Percentiles rank a stretch among this genome's conserved stretches.
These are phyloP conservation scores for Penicillium angulare DNA, from an alignment of 495 filamentous ascomycete species.

Conservation along the genomic window DNA sequence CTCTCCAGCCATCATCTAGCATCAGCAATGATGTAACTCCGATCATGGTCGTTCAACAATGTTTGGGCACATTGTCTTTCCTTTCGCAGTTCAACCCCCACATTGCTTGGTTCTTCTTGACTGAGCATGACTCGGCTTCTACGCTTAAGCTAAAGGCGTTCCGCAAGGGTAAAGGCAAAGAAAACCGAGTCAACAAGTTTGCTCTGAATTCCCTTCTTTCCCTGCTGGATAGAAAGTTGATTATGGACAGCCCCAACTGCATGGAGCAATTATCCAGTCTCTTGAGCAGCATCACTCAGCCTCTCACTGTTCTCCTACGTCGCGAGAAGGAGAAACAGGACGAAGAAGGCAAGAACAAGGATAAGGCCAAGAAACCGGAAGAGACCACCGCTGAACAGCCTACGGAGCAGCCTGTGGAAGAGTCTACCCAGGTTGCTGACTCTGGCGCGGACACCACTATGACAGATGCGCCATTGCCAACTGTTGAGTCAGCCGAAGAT, in stretches of 20 bases:
- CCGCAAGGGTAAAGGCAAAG: conserved; percentile 86
- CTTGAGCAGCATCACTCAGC: conserved; percentile 83
- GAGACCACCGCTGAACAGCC: conserved; percentile 23
- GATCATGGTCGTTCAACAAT: conserved; percentile 93
- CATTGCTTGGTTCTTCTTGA: conserved; percentile 89
- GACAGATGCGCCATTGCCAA: conserved; percentile 40
- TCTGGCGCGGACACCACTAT: conserved; percentile 39
- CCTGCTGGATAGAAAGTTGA: conserved; percentile 83
- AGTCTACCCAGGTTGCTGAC: conserved; percentile 24
- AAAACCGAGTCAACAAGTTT: conserved; percentile 77
- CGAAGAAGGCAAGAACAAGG: conserved; percentile 52
- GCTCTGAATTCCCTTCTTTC: conserved; percentile 87
- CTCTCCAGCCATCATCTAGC: conserved; percentile 52
- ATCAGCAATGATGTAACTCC: conserved; percentile 79
- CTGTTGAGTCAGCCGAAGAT: conserved; percentile 29
- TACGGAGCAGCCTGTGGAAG: conserved; percentile 21
- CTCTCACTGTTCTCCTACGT: conserved; percentile 76
- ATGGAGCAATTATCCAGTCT: conserved; percentile 92
- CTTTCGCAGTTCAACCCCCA: conserved; percentile 79
- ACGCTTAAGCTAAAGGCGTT: conserved; percentile 72
- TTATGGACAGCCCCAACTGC: conserved; percentile 91
- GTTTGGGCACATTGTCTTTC: conserved; percentile 75
- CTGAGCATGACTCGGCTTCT: conserved; percentile 79
- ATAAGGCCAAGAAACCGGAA: conserved; percentile 53
- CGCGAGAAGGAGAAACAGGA: conserved; percentile 74